Percentiles rank a stretch among this genome's conserved stretches.
phyloP scores from a whole-genome alignment of 2,329 filamentous ascomycete species.

The Thermochaetoides dissita region DNA sequence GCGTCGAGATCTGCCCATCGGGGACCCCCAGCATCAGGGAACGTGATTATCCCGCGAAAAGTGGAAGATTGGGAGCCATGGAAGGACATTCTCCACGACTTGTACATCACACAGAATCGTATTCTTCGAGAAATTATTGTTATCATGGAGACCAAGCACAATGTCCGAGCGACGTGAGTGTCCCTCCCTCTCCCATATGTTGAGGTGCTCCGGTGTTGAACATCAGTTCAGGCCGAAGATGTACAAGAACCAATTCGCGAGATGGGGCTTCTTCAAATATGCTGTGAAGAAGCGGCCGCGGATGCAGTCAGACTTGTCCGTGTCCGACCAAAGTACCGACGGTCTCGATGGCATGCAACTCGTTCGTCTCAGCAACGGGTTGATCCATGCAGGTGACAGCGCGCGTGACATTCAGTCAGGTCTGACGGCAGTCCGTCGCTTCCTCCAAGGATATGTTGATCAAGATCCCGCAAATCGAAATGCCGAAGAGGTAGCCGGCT shows the following conservation, averaged over 20 bases:
- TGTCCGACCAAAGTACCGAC: constrained; percentile 3
- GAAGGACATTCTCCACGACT: constrained; percentile 13
- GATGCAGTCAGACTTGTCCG: constrained; percentile 4
- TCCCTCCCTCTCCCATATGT: background rate
- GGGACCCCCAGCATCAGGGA: constrained; percentile 1
- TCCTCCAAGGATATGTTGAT: constrained; percentile 12
- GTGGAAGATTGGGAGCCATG: constrained; percentile 16
- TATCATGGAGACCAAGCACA: constrained; percentile 14
- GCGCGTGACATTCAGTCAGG: constrained; percentile 12
- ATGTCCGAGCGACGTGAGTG: constrained; percentile 15
- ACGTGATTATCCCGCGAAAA: constrained; percentile 11
- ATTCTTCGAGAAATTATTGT: constrained; percentile 15
- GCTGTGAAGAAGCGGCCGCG: constrained; percentile 12
- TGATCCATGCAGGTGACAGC: constrained; percentile 7
- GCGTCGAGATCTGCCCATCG: constrained; percentile 3
- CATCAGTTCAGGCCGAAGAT: constrained; percentile 11
- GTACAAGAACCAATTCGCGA: constrained; percentile 17
- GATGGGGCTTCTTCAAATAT: constrained; percentile 18
- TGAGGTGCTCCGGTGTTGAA: background rate
- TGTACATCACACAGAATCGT: constrained; percentile 16
- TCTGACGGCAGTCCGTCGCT: constrained; percentile 12
- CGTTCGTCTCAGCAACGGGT: constrained; percentile 1
- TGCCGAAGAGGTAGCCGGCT: constrained; percentile 12
- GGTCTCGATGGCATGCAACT: constrained; percentile 1
- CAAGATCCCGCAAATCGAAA: constrained; percentile 8